Percentiles rank a stretch among this genome's conserved stretches.
phyloP scores from a whole-genome alignment of 1,284 basidiomycete genomes.

The Austropuccinia psidii region DNA sequence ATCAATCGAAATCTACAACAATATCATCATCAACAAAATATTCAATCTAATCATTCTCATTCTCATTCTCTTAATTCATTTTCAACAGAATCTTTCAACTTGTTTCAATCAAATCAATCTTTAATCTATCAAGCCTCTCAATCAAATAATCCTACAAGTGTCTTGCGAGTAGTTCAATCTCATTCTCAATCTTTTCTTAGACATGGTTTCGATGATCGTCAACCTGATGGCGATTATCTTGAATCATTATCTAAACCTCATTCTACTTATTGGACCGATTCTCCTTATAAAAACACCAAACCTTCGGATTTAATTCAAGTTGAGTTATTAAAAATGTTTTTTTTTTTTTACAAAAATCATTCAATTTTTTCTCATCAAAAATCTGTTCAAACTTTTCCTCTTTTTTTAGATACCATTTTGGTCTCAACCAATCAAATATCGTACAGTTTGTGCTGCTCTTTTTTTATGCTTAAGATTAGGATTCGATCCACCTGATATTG shows the following conservation, averaged over 20 bases:
- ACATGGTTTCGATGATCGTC: conserved; percentile 30
- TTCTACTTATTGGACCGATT: conserved; percentile 45
- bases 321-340: neutral
- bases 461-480: conserved; percentile 34
- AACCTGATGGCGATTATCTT: conserved; percentile 11
- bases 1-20: too few species aligned
- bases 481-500: conserved; percentile 34
- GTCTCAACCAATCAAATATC: conserved; percentile 20
- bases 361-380: neutral
- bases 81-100: neutral
- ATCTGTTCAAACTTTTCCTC: neutral
- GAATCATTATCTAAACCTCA: conserved; percentile 44
- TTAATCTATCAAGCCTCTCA: neutral
- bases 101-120: neutral
- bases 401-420: conserved; percentile 25
- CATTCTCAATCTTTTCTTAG: conserved; percentile 24
- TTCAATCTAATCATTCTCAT: neutral
- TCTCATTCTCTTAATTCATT: neutral
- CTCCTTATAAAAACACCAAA: conserved; percentile 38
- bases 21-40: neutral
- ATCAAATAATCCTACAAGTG: conserved; percentile 1
- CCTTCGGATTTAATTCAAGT: conserved; percentile 26
- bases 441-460: conserved; percentile 34
- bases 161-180: conserved; percentile 14
- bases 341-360: neutral